Base-by-base conservation (phyloP, 371 early-diverging fungal species). In the Mortierella sp. region DNA sequence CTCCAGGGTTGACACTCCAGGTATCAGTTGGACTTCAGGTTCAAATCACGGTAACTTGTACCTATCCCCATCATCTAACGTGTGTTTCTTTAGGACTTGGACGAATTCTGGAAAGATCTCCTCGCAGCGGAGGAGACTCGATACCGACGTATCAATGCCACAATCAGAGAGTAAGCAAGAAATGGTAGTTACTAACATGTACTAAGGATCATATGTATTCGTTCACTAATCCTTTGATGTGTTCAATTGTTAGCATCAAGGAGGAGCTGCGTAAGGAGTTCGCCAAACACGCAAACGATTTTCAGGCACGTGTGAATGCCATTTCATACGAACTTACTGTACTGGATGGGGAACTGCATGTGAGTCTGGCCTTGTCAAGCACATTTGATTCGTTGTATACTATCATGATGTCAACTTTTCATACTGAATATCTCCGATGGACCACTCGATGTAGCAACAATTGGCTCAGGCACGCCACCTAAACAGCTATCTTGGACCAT, bases 241-340 rank as follows among this genome's bases (percentile, higher is more conserved):
- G 13, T 56, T 21, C 44, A 4, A 6, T 1, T 3, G 12, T 14
- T 63, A 91, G 92, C 25, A 92, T 92, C 74, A 93, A 94, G 79
- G 93, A 95, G 54, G 82, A 83, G 25, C 78, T 94, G 19, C 82
- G 89, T 25, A 83, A 83, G 49, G 82, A 88, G 29, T 95, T 85
- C 81, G 94, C 95, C 19, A 79, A 87, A 31, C 85, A 88, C 17
- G 94, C 95, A n/a, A 94, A 94, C 71, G 83, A 81, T 14, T 90
- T 94, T 73, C 88, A 90, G 59, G 68, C 67, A 34, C 82, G 83
- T 43, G 62, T 95, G 29, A 91, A 93, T 58, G 59, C 81, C 0
- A 83, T 92, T 27, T 91, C 95, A 4, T 69, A 84, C 13, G 79
- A 85, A 28, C 77, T 96, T 41, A 88, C 89, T 0, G 62, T 81